phyloP scores from a whole-genome alignment of 2,329 filamentous ascomycete species.

The Escovopsis sp. region DNA sequence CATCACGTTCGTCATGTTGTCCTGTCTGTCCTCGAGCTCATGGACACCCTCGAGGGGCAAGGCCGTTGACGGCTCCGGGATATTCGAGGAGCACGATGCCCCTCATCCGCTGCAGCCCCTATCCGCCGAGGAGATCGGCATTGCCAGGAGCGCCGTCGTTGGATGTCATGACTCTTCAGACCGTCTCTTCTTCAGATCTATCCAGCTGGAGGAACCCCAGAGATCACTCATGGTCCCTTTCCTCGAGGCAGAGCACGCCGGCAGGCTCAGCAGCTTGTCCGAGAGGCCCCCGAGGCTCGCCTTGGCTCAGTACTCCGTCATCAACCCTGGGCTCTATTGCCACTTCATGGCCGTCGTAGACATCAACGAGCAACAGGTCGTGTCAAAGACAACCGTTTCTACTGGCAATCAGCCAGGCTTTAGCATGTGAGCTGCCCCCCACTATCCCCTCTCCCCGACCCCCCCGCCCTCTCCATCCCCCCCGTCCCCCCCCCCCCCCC shows the following conservation, averaged over 20 bases:
- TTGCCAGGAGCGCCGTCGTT: slow-evolving; percentile 31
- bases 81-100: too few relatives aligned
- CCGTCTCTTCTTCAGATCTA: slow-evolving; percentile 35
- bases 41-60: too few relatives aligned
- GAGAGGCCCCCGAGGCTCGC: slow-evolving; percentile 31
- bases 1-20: too few relatives aligned
- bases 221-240: slow-evolving; percentile 45
- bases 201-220: slow-evolving; percentile 47
- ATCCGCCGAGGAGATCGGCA: slow-evolving; percentile 32
- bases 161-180: slow-evolving; percentile 13
- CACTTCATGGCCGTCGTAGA: slow-evolving; percentile 26
- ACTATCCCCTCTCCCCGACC: too few relatives aligned
- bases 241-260: slow-evolving; percentile 46
- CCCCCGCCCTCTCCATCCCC: not conserved
- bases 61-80: too few relatives aligned
- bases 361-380: slow-evolving; percentile 17
- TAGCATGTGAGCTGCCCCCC: slow-evolving; percentile 12
- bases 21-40: too few relatives aligned
- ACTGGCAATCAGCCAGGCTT: slow-evolving; percentile 23
- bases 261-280: slow-evolving; percentile 25
- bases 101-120: slow-evolving; percentile 36
- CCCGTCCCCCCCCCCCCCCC: not conserved
- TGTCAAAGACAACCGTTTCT: slow-evolving; percentile 12
- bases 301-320: slow-evolving; percentile 30
- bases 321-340: slow-evolving; percentile 17